These are phyloP conservation scores for Alisma plantagoaquatica DNA, from an alignment of 106 monocot species.

Conservation along the genomic window DNA sequence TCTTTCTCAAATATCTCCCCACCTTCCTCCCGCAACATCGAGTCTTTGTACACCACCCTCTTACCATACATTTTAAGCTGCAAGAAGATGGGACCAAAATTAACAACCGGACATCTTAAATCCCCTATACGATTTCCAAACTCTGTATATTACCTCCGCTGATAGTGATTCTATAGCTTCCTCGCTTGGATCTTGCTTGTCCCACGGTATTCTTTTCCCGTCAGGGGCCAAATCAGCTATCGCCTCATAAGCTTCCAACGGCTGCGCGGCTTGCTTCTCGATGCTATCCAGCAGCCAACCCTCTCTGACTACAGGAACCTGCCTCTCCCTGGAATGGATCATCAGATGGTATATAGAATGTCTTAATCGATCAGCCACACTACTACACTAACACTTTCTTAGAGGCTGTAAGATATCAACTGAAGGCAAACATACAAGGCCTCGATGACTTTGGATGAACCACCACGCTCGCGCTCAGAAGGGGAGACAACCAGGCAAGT, in stretches of 20 bases:
- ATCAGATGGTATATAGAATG: too few relatives aligned
- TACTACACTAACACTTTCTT: too few relatives aligned
- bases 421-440: constrained; percentile 77
- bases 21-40: constrained; percentile 32
- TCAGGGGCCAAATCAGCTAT: constrained; percentile 42
- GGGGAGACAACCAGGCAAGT: constrained; percentile 56
- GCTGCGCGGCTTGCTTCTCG: constrained; percentile 33
- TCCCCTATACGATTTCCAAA: too few relatives aligned
- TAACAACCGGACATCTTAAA: too few relatives aligned
- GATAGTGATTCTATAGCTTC: constrained; percentile 40
- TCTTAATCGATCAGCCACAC: too few relatives aligned
- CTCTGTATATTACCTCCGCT: constrained; percentile 51
- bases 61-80: constrained; percentile 70
- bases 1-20: constrained; percentile 51
- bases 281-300: constrained; percentile 67
- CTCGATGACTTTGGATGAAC: constrained; percentile 48
- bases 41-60: constrained; percentile 51
- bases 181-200: constrained; percentile 40
- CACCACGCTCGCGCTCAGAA: constrained; percentile 53
- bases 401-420: too few relatives aligned
- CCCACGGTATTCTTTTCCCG: constrained; percentile 50
- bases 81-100: too few relatives aligned
- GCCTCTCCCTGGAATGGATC: constrained; percentile 37
- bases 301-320: constrained; percentile 66
- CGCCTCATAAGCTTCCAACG: constrained; percentile 52